Evolutionary conservation across 169 alveolate species (phyloP), one percentile per base, ranked within the genome.

Genomic region (Eimeria acervulina): DNA sequence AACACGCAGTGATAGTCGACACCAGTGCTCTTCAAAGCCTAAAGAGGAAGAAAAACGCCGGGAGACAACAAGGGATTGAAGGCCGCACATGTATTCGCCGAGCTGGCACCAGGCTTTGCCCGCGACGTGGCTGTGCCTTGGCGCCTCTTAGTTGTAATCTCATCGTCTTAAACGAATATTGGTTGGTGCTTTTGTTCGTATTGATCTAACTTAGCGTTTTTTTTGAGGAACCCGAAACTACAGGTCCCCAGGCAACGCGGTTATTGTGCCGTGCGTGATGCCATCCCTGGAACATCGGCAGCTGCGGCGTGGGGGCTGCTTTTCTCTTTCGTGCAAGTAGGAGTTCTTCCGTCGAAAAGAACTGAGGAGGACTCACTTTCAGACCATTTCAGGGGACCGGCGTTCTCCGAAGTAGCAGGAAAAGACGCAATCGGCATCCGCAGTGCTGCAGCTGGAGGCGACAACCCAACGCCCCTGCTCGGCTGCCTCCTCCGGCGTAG

Each of bases 361-460:
- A 26, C 40, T 1, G 88, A n/a, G n/a, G 21, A 42, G 88, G 40
- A 44, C 88, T 12, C 26, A n/a, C 31, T 36, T 72, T 72, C 13
- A 36, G 83, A 17, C 52, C 51, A 72, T 72, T 72, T 15, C 83
- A 33, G 47, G 19, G 26, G 2, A 36, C 2, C 42, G 44, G 40
- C 13, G 31, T 26, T 28, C 42, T 42, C 88, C 44, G 66, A 38
- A 15, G 7, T 42, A 3, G 31, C 83, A 44, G 66, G 40, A 44
- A 42, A n/a, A 13, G 15, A 47, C 40, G 88, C n/a, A 42, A n/a
- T 26, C 66, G 10, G 88, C 12, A 5, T 63, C 88, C 5, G 61
- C 88, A 78, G 61, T 44, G 88, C 88, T 26, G 88, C 88, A 72
- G 83, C 31, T 38, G 52, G 83, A 72, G 83, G 83, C 83, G 51